Evolutionary conservation across 129 eudicot genomes (phyloP).

Genomic region (Ambrosia artemisiifolia): DNA sequence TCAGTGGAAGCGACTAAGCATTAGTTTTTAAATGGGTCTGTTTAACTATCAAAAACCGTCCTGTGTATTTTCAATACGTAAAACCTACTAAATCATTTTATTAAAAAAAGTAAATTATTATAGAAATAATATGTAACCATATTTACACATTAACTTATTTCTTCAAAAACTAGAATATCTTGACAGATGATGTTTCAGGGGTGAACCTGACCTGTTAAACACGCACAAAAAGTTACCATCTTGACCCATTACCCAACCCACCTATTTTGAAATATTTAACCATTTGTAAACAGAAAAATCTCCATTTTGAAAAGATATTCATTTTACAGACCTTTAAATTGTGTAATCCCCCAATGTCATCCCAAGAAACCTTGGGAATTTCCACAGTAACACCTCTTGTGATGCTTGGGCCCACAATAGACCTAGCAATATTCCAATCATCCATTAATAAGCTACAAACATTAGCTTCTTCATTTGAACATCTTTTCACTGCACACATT

Average conservation of each 20-base stretch:
- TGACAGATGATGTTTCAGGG: neutral
- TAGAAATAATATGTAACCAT: neutral
- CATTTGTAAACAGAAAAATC: neutral
- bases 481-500: constrained; percentile 44
- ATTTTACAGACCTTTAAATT: constrained; percentile 63
- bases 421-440: constrained; percentile 75
- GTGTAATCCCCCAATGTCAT: constrained; percentile 87
- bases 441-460: constrained; percentile 50
- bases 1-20: neutral
- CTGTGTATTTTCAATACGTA: neutral
- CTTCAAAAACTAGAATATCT: neutral
- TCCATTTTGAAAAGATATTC: neutral
- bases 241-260: neutral
- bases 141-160: neutral
- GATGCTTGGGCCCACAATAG: constrained; percentile 87
- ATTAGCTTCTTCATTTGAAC: constrained; percentile 37
- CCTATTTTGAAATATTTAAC: neutral
- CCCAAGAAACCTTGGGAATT: constrained; percentile 89
- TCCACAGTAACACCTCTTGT: constrained; percentile 91
- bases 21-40: neutral
- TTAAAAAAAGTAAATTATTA: neutral
- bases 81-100: neutral
- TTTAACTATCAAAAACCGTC: neutral
- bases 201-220: neutral
- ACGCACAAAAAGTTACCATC: neutral